Conservation (phyloP, 257 asterid species). For the Schizonepeta tenuifolia region DNA sequence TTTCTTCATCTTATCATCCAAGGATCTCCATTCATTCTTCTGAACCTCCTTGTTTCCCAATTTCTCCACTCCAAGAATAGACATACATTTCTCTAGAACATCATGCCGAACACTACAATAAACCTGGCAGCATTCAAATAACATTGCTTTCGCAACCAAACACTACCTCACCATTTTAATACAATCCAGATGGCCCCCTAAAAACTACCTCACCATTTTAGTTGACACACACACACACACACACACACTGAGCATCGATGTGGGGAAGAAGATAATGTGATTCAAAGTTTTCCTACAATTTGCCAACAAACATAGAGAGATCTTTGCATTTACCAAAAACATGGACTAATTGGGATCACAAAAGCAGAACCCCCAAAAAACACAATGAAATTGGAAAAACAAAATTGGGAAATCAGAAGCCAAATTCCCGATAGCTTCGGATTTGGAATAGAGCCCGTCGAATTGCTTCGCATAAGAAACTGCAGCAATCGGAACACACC, state of each 20-base stretch:
- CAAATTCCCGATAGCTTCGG: conserved; percentile 40
- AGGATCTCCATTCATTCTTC: conserved; percentile 71
- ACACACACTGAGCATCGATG: no score
- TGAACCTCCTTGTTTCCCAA: conserved; percentile 97
- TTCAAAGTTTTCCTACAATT: conserved; percentile 7
- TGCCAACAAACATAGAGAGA: conserved; percentile 42
- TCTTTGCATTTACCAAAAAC: conserved; percentile 45
- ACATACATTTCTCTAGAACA: conserved; percentile 81
- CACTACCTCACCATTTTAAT: no score
- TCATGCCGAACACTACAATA: conserved; percentile 86
- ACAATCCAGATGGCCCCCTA: no score
- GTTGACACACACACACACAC: no score
- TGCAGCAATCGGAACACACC: conserved; percentile 60
- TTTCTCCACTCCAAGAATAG: conserved; percentile 78
- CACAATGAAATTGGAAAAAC: conserved; percentile 40
- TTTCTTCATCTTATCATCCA: conserved; percentile 93
- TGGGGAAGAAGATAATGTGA: background rate
- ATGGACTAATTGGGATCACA: conserved; percentile 50
- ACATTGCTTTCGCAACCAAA: no score
- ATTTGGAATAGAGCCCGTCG: conserved; percentile 81
- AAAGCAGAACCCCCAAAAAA: conserved; percentile 40
- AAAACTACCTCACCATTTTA: no score
- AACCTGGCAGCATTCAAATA: conserved; percentile 97
- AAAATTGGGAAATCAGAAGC: conserved; percentile 38
- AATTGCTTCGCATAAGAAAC: conserved; percentile 69